These are phyloP conservation scores for Ogataea pilisensis DNA, from an alignment of 805 yeast genomes.

Conservation along the genomic window DNA sequence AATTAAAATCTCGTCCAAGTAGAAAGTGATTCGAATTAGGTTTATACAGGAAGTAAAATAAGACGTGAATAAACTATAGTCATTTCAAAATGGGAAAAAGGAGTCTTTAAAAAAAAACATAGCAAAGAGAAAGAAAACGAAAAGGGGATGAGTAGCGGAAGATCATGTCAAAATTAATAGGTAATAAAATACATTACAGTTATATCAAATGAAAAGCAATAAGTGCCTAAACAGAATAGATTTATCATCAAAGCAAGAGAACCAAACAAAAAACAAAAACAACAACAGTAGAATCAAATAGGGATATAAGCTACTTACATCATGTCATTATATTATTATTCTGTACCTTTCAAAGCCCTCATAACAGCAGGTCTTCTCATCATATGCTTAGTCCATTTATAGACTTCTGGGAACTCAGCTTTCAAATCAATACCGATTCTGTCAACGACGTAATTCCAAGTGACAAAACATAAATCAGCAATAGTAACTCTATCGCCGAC, in stretches of 20 bases:
- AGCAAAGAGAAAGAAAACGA: no score
- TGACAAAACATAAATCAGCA: slow-evolving; percentile 89
- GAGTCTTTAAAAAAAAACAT: no score
- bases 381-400: slow-evolving; percentile 93
- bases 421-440: slow-evolving; percentile 85
- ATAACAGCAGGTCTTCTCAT: slow-evolving; percentile 92
- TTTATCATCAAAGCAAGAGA: background rate
- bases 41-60: no score
- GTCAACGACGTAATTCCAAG: slow-evolving; percentile 96
- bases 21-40: no score
- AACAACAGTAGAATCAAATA: background rate
- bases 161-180: no score
- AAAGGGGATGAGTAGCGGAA: no score
- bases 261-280: background rate
- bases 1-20: no score
- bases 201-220: no score
- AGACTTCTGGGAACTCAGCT: slow-evolving; percentile 89
- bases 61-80: no score
- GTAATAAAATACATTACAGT: no score
- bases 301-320: background rate
- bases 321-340: slow-evolving; percentile 1
- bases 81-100: no score
- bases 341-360: slow-evolving; percentile 64
- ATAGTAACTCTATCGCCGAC: slow-evolving; percentile 81
- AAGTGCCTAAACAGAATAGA: no score